Evolutionary conservation across 192 early-diverging fungal genomes (phyloP), one percentile per base, ranked within the genome.

Genomic region (Lobosporangium transversale): DNA sequence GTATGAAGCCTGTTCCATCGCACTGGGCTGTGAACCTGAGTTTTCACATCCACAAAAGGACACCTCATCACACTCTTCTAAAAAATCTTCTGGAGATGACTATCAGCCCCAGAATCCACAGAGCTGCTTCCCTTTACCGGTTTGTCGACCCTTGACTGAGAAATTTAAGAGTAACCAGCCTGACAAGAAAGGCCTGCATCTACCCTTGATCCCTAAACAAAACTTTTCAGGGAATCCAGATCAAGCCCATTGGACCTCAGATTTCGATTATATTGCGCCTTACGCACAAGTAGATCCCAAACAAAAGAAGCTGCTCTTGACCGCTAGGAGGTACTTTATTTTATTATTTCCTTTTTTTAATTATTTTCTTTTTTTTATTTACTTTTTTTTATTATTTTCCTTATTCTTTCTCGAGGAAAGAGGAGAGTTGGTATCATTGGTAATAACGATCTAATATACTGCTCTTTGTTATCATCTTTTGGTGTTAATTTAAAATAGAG

Each of bases 251-350:
- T 88, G 81, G 63, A 85, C 84, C 37, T 86, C 86, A 18, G 81
- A 88, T 32, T 87, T 84, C 44, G 79, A 84, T 54, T 86, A 86
- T 2, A 71, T 82, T 26, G 82, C 84, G 14, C 40, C 50, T 11
- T 56, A 78, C 3, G 69, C 81, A 15, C 24, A 47, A 20, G 61
- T 83, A 53, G 76, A 75, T 40, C 40, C 70, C 2, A 55, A 58
- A 20, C 20, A 54, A 0, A 58, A 54, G 17, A 21, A 29, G 15
- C 27, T 75, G 4, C 37, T 75, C 2, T 43, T 75, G 42, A 43
- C 76, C 78, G 56, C 70, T 74, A 55, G 75, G 73, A 52, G 80
- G 86, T 47, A 63, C n/a, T n/a, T n/a, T n/a, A n/a, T n/a, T n/a
- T n/a, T n/a, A n/a, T n/a, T n/a, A n/a, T n/a, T n/a, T n/a, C n/a